Evolutionary conservation across 345 rosid species (phyloP).

Genomic region (Limnanthes douglasii): DNA sequence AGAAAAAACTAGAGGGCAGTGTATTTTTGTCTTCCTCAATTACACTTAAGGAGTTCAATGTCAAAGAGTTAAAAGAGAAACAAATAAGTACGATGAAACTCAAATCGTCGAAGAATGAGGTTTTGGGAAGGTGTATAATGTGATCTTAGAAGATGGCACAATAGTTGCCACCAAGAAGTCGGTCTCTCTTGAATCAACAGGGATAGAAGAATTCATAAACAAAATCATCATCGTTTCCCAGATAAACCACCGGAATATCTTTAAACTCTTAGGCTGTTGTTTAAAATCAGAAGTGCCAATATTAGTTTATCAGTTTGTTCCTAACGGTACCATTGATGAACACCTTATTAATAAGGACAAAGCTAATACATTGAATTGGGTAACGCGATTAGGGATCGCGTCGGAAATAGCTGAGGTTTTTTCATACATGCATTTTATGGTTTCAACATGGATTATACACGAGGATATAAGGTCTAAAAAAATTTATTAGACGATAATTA

Average conservation of each 20-base stretch:
- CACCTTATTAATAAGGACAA: conserved; percentile 13
- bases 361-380: conserved; percentile 17
- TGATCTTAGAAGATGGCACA: conserved; percentile 18
- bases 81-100: too few species aligned
- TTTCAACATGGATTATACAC: conserved; percentile 15
- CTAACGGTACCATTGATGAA: conserved; percentile 21
- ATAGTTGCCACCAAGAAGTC: conserved; percentile 17
- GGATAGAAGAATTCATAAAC: conserved; percentile 24
- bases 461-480: conserved; percentile 19
- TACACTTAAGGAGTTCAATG: too few species aligned
- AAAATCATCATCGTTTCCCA: conserved; percentile 22
- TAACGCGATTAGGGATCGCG: conserved; percentile 17
- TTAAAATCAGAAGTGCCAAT: conserved; percentile 10
- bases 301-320: conserved; percentile 17
- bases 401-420: conserved; percentile 14
- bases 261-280: conserved; percentile 26
- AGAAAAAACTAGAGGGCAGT: too few species aligned
- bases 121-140: conserved; percentile 19
- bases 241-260: conserved; percentile 19
- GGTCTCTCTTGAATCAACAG: conserved; percentile 5
- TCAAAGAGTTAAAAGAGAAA: too few species aligned
- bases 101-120: conserved; percentile 37
- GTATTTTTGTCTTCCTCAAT: too few species aligned
- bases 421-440: conserved; percentile 22
- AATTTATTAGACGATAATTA: conserved; percentile 16